These are phyloP conservation scores for Ophiosphaerella herpotricha DNA, from an alignment of 2,329 filamentous ascomycete species.

Conservation along the genomic window DNA sequence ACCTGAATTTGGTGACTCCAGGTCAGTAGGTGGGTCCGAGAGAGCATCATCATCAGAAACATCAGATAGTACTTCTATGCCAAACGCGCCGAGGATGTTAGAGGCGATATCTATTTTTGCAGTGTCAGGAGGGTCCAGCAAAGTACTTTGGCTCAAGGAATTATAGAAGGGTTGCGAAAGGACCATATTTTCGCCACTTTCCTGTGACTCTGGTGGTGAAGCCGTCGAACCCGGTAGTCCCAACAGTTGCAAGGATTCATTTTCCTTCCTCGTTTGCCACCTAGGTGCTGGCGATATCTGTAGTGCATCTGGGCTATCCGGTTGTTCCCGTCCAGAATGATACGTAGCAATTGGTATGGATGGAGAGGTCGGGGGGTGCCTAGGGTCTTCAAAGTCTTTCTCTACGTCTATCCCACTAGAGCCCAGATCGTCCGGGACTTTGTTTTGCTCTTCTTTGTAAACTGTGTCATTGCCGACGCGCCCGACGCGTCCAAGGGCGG, in stretches of 20 bases:
- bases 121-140: neutral
- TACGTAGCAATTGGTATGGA: slow-evolving; percentile 18
- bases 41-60: slow-evolving; percentile 31
- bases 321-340: slow-evolving; percentile 5
- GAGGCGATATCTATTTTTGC: slow-evolving; percentile 3
- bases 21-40: slow-evolving; percentile 29
- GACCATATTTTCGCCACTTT: slow-evolving; percentile 1
- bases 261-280: neutral
- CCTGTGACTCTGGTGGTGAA: slow-evolving; percentile 9
- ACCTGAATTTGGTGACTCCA: slow-evolving; percentile 16
- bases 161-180: slow-evolving; percentile 7
- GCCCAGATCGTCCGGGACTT: neutral
- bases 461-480: slow-evolving; percentile 13
- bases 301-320: slow-evolving; percentile 40
- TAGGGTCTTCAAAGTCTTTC: neutral
- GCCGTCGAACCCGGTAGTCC: slow-evolving; percentile 3
- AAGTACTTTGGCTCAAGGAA: neutral
- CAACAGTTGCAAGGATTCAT: slow-evolving; percentile 12
- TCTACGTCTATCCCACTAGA: no score
- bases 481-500: slow-evolving; percentile 22
- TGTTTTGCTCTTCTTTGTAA: neutral
- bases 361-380: slow-evolving; percentile 24
- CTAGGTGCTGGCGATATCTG: slow-evolving; percentile 21
- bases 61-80: slow-evolving; percentile 27
- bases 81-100: slow-evolving; percentile 21